Evolutionary conservation across 2,329 filamentous ascomycete genomes (phyloP).

Genomic region (Penicillium sp.): DNA sequence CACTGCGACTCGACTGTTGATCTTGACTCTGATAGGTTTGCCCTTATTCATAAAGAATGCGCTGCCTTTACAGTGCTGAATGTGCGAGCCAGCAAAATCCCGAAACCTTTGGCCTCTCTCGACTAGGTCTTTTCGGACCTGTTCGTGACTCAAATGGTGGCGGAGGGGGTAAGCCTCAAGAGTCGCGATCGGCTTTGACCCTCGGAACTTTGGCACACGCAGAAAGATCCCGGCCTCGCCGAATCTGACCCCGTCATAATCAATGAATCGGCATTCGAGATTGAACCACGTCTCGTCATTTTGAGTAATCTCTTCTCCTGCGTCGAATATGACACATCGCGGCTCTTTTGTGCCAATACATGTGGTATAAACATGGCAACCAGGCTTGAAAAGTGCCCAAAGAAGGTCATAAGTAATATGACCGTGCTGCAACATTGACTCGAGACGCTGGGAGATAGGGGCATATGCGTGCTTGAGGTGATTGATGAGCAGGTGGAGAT

Average conservation of each 20-base stretch:
- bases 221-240: conserved; percentile 25
- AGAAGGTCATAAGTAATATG: conserved; percentile 40
- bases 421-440: conserved; percentile 26
- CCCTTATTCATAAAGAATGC: conserved; percentile 34
- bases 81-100: conserved; percentile 24
- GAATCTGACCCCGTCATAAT: conserved; percentile 31
- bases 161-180: conserved; percentile 34
- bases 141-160: conserved; percentile 24
- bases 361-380: conserved; percentile 28
- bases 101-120: conserved; percentile 31
- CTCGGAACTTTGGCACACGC: conserved; percentile 26
- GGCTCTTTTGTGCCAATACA: conserved; percentile 21
- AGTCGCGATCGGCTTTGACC: conserved; percentile 28
- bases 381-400: conserved; percentile 38
- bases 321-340: conserved; percentile 10
- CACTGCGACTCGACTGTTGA: conserved; percentile 22
- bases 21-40: conserved; percentile 20
- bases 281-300: conserved; percentile 24
- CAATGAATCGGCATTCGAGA: conserved; percentile 28
- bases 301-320: conserved; percentile 10
- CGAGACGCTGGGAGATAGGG: conserved; percentile 23
- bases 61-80: conserved; percentile 32
- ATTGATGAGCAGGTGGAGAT: conserved; percentile 28
- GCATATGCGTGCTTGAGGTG: conserved; percentile 27
- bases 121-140: conserved; percentile 25